Evolutionary conservation across 257 asterid species (phyloP), one percentile per base, ranked within the genome.

Genomic region (Przewalskia tangutica): DNA sequence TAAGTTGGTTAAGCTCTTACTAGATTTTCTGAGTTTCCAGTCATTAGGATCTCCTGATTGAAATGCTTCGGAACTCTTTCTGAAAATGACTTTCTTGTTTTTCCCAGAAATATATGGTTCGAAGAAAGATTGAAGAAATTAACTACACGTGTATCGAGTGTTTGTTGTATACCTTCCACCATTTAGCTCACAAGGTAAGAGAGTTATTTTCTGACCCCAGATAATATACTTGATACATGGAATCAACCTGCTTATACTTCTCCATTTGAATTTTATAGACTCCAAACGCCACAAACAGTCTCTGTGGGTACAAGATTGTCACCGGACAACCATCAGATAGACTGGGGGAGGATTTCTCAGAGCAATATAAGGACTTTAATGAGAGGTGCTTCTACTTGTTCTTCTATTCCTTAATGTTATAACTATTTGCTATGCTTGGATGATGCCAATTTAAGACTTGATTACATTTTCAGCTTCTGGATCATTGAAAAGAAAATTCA

Each of bases 281-380:
- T 85, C 98, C 98, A 79, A 95, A 93, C 86, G 89, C 95, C 77
- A 89, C 98, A 44, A 95, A 95, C 84, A 90, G 97, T 89, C 94
- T 93, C 77, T 95, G 99, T 81, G 98, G 99, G 86, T 95, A 89
- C 89, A 93, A 91, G 93, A 92, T 95, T 65, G 97, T 95, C 77
- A 92, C 99, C 42, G 98, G 99, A 7, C 99, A 95, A 82, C 98
- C 99, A 82, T 95, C 99, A 75, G 99, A 95, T 82, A 90, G 99
- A 89, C 95, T 95, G 80, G 99, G 99, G 78, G 99, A 95, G 90
- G 97, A 95, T 84, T 95, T 95, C 83, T 88, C 98, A 23, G 98
- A 90, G 86, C 95, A 88, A 84, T 87, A 81, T 85, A 93, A 90
- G 86, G 98, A 93, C 85, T 93, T 93, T 56, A 88, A 92, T 36